Conservation (phyloP, 768 basidiomycete genomes). For the Collybia mongolica region DNA sequence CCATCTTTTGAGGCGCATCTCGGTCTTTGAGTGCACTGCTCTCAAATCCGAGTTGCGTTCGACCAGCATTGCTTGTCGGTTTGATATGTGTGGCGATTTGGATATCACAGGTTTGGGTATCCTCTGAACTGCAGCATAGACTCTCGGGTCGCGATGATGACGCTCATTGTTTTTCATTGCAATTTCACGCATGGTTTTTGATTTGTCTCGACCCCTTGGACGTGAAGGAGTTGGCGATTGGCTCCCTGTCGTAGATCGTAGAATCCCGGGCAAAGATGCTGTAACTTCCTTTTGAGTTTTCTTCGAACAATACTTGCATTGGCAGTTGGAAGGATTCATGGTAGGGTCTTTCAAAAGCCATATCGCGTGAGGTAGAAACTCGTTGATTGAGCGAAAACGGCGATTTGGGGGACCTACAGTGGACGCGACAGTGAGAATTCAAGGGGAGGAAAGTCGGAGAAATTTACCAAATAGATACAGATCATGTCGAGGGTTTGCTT, state of each 20-base stretch:
- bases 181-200: constrained; percentile 21
- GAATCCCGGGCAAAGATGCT: constrained; percentile 45
- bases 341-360: constrained; percentile 68
- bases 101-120: constrained; percentile 23
- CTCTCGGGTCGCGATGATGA: constrained; percentile 22
- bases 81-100: constrained; percentile 29
- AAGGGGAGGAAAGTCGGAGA: background rate
- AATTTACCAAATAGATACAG: constrained; percentile 70
- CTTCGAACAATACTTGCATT: constrained; percentile 78
- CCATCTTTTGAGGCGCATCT: constrained; percentile 51
- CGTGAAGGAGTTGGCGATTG: constrained; percentile 24
- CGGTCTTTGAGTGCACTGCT: constrained; percentile 46
- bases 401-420: constrained; percentile 44
- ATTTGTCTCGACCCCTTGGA: constrained; percentile 14
- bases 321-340: constrained; percentile 49
- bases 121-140: constrained; percentile 43
- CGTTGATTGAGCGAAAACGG: constrained; percentile 77
- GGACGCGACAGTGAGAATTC: constrained; percentile 1
- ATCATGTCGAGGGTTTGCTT: constrained; percentile 60
- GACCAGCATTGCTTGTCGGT: constrained; percentile 48
- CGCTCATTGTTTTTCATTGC: constrained; percentile 18
- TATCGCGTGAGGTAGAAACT: constrained; percentile 81
- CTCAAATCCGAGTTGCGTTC: constrained; percentile 68
- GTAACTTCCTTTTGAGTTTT: constrained; percentile 71
- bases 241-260: constrained; percentile 19